Evolutionary conservation across 352 stramenopile species (phyloP), one percentile per base, ranked within the genome.

Genomic region (Phytophthora sansomeana): DNA sequence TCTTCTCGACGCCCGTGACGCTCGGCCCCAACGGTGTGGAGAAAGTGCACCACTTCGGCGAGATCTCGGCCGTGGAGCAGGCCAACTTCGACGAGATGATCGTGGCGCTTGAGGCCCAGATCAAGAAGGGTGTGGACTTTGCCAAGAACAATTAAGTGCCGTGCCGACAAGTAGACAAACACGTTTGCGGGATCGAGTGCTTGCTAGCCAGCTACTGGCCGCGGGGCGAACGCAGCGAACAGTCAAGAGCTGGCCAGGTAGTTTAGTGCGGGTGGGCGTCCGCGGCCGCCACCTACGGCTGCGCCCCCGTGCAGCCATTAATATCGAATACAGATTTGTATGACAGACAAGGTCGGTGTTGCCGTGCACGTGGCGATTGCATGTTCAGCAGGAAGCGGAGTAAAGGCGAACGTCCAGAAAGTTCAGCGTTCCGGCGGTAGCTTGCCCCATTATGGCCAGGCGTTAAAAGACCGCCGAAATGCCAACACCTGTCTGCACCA

Each of bases 1-100:
- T 98, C 84, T 99, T 99, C 91, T 95, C 90, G 41, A 95, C 89
- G 49, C 96, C 95, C 21, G 92, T 97, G 64, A 98, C 95, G 59
- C 96, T 99, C 68, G 97, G 97, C 63, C 92, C 91, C 60, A 95
- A 99, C 76, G 98, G 98, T 65, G 93, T 99, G 24, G 92, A 98
- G 77, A 78, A 99, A 68, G 85, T 99, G 66, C 84, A 98, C 68
- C 75, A 87, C 43, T 98, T 98, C 63, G 96, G 97, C 61, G 80
- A 93, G 38, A 75, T 97, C 50, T 94, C 86, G 54, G 56, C 72
- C 11, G 68, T 85, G 35, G 90, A 97, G 75, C 82, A 97, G 82
- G 85, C 78, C 66, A 95, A 95, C 83, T 95, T 94, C 55, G 87
- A 97, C 72, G 87, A 92, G 72, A 95, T 96, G 87, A 89, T 96